These are phyloP conservation scores for Xeromyces bisporus DNA, from an alignment of 495 filamentous ascomycete genomes.

Conservation along the genomic window DNA sequence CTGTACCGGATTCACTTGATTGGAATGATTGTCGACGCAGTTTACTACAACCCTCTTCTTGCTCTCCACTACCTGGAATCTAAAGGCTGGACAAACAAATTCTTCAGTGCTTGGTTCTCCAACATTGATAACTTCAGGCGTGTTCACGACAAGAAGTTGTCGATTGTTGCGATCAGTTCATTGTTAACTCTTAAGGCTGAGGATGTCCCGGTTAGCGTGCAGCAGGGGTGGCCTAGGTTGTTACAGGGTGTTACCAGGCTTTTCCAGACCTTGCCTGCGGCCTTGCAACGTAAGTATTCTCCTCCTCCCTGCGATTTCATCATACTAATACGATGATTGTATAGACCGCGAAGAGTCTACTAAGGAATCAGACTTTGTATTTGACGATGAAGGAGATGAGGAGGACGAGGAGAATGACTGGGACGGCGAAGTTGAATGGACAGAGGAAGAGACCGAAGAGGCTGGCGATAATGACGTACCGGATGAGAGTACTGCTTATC, in stretches of 20 bases:
- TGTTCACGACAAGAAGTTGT: constrained; percentile 96
- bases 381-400: constrained; percentile 59
- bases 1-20: constrained; percentile 88
- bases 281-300: constrained; percentile 54
- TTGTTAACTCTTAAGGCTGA: constrained; percentile 59
- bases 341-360: constrained; percentile 79
- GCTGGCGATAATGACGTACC: constrained; percentile 46
- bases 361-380: constrained; percentile 67
- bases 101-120: constrained; percentile 95
- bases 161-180: constrained; percentile 78
- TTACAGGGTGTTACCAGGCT: constrained; percentile 78
- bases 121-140: constrained; percentile 86
- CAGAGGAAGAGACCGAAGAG: constrained; percentile 42
- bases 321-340: too few species aligned
- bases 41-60: constrained; percentile 86
- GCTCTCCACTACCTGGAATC: constrained; percentile 69
- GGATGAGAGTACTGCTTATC: constrained; percentile 84
- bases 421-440: constrained; percentile 51
- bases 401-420: constrained; percentile 56
- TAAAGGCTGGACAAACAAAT: constrained; percentile 98
- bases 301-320: too few species aligned
- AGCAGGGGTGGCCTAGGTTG: constrained; percentile 91
- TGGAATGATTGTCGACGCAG: constrained; percentile 97
- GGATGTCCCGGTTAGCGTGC: constrained; percentile 72
- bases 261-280: constrained; percentile 80